Evolutionary conservation across 306 rosid genomes (phyloP), one percentile per base, ranked within the genome.

Genomic region (Canavalia ensiformis): DNA sequence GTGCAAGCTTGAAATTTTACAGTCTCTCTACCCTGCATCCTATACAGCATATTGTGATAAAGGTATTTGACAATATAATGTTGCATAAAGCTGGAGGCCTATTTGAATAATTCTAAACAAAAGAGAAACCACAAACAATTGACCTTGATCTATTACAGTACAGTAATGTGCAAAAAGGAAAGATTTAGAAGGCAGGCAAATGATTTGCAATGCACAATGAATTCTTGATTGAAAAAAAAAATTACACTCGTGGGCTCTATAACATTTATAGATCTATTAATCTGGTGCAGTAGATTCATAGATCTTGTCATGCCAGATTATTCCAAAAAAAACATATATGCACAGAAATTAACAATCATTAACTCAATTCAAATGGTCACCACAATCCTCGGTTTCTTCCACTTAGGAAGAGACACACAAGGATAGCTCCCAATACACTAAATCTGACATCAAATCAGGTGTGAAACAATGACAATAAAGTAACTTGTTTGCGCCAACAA

Each of bases 371-470:
- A 50, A 18, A 18, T 18, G 25, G 25, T 18, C 25, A 18, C 25
- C 25, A 18, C 25, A 66, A 47, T 66, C 42, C 44, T 7, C 68
- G 18, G 44, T 58, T 66, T 68, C 49, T 72, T 64, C 52, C 37
- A 72, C 56, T 67, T 56, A 58, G 72, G 2, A 63, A 64, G 30
- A 58, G 46, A 41, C 57, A 9, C 59, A 39, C 39, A 39, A 71
- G 18, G 62, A 77, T n/a, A 64, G 33, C 72, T 72, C 63, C 45
- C n/a, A 57, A 39, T 47, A 50, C 8, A 44, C 72, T 63, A 84
- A 18, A 18, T 18, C 44, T 56, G 47, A 18, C 25, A 68, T 5
- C 13, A 10, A 42, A 67, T 51, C 33, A 51, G 68, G 33, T 2
- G 5, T 31, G 6, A 7, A 45, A 68, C 72, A 45, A 58, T 66